phyloP scores from a whole-genome alignment of 257 asterid species.

The Perilla frutescens region DNA sequence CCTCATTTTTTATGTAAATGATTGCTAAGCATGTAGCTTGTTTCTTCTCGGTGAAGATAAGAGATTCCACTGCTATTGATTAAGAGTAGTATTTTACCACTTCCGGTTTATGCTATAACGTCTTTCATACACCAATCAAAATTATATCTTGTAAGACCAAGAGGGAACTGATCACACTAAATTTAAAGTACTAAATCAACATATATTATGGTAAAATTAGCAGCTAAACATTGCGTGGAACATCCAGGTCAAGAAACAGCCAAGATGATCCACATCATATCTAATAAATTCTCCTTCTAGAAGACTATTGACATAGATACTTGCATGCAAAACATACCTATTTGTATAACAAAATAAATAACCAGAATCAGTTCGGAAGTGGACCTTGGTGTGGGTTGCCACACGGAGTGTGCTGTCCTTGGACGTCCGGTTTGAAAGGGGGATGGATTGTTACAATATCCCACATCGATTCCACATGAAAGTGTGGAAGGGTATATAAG shows the following conservation, averaged over 20 bases:
- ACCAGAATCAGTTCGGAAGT: too few species aligned
- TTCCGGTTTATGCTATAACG: not conserved
- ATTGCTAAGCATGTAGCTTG: not conserved
- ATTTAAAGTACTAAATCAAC: conserved; percentile 9
- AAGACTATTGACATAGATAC: not conserved
- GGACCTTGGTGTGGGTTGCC: too few species aligned
- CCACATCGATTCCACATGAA: too few species aligned
- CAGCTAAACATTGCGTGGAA: conserved; percentile 9
- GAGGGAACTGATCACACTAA: conserved; percentile 4
- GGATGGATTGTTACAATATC: too few species aligned
- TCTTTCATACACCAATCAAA: not conserved
- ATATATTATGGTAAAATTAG: not conserved
- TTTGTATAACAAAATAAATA: too few species aligned
- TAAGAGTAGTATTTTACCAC: not conserved
- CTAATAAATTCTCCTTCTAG: not conserved
- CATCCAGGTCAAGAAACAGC: conserved; percentile 2
- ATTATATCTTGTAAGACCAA: conserved; percentile 16
- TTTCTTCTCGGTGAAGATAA: not conserved
- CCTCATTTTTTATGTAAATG: conserved; percentile 12
- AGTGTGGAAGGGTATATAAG: too few species aligned
- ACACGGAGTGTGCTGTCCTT: too few species aligned
- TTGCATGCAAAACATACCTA: too few species aligned
- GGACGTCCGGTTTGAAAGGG: too few species aligned
- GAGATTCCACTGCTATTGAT: conserved; percentile 10
- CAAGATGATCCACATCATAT: not conserved